These are phyloP conservation scores for Triangularia verruculosa DNA, from an alignment of 2,329 filamentous ascomycete species.

Conservation along the genomic window DNA sequence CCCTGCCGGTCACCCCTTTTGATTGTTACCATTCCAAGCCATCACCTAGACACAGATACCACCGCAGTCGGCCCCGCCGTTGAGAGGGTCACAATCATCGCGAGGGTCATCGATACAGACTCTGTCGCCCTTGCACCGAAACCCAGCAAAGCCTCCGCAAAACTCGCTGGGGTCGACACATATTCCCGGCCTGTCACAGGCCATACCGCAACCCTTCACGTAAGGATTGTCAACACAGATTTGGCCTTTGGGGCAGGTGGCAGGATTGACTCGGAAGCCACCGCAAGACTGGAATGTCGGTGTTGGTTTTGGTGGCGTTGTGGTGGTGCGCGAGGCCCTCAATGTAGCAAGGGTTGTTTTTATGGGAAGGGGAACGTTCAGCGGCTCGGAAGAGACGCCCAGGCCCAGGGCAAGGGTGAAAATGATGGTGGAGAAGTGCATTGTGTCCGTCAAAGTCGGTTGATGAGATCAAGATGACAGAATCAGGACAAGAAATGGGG, in stretches of 20 bases:
- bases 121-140: slow-evolving; percentile 33
- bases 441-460: not conserved
- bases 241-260: slow-evolving; percentile 20
- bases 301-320: slow-evolving; percentile 7
- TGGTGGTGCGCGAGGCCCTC: slow-evolving; percentile 7
- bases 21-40: not conserved
- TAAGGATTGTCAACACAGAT: slow-evolving; percentile 30
- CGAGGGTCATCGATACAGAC: slow-evolving; percentile 42
- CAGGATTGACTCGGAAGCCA: slow-evolving; percentile 24
- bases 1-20: not conserved
- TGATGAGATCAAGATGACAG: not conserved
- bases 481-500: not conserved
- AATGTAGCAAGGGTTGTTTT: slow-evolving; percentile 5
- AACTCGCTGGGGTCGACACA: slow-evolving; percentile 24
- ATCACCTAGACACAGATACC: slow-evolving; percentile 38
- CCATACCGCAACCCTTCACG: slow-evolving; percentile 39
- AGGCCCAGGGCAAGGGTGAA: slow-evolving; percentile 10
- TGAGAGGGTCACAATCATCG: slow-evolving; percentile 39
- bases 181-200: slow-evolving; percentile 28
- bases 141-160: slow-evolving; percentile 42
- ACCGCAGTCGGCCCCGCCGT: slow-evolving; percentile 41
- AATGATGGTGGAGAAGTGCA: slow-evolving; percentile 15
- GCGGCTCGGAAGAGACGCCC: not conserved
- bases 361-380: slow-evolving; percentile 3
- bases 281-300: slow-evolving; percentile 28